Conservation (phyloP, 768 basidiomycete species). For the Stropharia rugosoannulata region DNA sequence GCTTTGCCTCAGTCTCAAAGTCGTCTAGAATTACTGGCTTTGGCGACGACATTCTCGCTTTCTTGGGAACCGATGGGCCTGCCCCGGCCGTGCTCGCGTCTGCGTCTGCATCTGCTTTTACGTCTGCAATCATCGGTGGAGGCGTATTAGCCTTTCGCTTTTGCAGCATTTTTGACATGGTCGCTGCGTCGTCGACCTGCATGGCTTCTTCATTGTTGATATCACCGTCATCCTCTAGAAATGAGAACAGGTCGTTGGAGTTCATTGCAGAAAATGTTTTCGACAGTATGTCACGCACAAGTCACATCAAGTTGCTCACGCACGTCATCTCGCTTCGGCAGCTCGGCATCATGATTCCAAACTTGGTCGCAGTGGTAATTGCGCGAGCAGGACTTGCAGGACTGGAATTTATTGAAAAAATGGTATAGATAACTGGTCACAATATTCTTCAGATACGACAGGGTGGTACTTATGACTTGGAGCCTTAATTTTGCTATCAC, state of each 20-base stretch:
- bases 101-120: conserved; percentile 23
- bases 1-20: conserved; percentile 91
- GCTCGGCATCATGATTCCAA: too few species aligned
- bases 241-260: conserved; percentile 64
- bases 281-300: conserved; percentile 16
- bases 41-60: conserved; percentile 57
- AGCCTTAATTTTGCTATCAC: too few species aligned
- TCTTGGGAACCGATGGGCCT: conserved; percentile 51
- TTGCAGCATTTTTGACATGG: conserved; percentile 20
- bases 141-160: conserved; percentile 44
- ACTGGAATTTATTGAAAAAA: too few species aligned
- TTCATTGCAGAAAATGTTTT: conserved; percentile 35
- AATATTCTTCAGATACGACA: too few species aligned
- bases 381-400: too few species aligned
- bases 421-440: too few species aligned
- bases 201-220: conserved; percentile 33
- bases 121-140: conserved; percentile 15
- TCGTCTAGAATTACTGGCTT: conserved; percentile 87
- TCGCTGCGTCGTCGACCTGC: conserved; percentile 18
- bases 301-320: conserved; percentile 11
- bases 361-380: too few species aligned
- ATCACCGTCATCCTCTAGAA: conserved; percentile 50
- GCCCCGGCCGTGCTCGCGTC: conserved; percentile 26
- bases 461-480: too few species aligned
- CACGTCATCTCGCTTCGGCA: not conserved